These are phyloP conservation scores for Thymus mandschuricus DNA, from an alignment of 257 asterid genomes.

Conservation along the genomic window DNA sequence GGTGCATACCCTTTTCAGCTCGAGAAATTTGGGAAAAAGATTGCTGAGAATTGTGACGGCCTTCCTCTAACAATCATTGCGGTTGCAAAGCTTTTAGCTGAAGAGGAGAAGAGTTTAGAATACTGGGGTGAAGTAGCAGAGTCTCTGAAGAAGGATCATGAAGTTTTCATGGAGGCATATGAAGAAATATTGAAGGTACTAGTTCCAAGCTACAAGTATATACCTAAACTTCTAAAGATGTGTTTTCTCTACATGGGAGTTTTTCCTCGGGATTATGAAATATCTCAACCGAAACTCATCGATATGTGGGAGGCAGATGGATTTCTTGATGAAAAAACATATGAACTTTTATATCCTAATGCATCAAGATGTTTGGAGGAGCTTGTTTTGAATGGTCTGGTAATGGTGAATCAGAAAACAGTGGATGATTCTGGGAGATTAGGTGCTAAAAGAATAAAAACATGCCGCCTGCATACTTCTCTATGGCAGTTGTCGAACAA, in stretches of 20 bases:
- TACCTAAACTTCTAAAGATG: conserved; percentile 25
- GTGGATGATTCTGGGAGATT: neutral
- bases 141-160: neutral
- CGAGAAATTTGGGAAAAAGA: conserved; percentile 21
- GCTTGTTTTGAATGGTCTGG: conserved; percentile 6
- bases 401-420: neutral
- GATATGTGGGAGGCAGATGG: conserved; percentile 22
- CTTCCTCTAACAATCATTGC: conserved; percentile 35
- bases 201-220: conserved; percentile 25
- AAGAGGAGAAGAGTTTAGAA: conserved; percentile 1
- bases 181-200: conserved; percentile 21
- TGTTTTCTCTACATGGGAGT: conserved; percentile 37
- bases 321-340: neutral
- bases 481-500: conserved; percentile 19
- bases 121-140: conserved; percentile 27
- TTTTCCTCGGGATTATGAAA: conserved; percentile 10
- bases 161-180: neutral
- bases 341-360: neutral
- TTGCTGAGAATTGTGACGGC: conserved; percentile 32
- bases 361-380: conserved; percentile 5
- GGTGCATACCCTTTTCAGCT: conserved; percentile 17
- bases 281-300: conserved; percentile 20
- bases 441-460: conserved; percentile 12
- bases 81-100: conserved; percentile 25
- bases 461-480: conserved; percentile 23